phyloP scores from a whole-genome alignment of 768 basidiomycete species.

The Amylocystis lapponica region DNA sequence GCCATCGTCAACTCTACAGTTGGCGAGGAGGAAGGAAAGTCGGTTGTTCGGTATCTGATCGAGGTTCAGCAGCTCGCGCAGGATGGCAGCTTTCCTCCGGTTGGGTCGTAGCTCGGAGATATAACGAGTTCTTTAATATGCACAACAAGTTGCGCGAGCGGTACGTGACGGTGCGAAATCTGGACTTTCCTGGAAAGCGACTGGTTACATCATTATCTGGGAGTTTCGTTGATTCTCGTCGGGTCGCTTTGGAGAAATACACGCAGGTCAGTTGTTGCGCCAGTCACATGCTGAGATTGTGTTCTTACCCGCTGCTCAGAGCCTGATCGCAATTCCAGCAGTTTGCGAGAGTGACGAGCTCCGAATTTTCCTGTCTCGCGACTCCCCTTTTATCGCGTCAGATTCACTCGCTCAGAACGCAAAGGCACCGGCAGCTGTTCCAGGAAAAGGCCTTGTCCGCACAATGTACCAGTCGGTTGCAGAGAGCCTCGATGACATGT shows the following conservation, averaged over 20 bases:
- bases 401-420: constrained; percentile 28
- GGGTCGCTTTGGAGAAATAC: constrained; percentile 80
- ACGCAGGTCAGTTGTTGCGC: constrained; percentile 56
- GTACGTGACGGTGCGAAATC: constrained; percentile 53
- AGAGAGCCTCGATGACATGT: constrained; percentile 95
- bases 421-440: constrained; percentile 34
- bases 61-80: constrained; percentile 85
- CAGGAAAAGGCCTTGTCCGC: constrained; percentile 73
- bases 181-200: constrained; percentile 94
- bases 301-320: constrained; percentile 36
- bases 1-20: constrained; percentile 78
- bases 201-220: constrained; percentile 82
- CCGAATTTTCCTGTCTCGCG: constrained; percentile 79
- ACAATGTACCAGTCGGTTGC: constrained; percentile 89
- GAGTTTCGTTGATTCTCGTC: constrained; percentile 81
- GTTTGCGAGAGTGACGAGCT: constrained; percentile 83
- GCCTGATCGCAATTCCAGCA: constrained; percentile 61
- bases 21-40: constrained; percentile 81
- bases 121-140: constrained; percentile 92
- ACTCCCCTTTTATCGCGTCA: constrained; percentile 74
- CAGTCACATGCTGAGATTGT: background rate
- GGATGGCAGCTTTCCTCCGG: constrained; percentile 77
- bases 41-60: constrained; percentile 87
- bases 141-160: constrained; percentile 81
- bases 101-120: constrained; percentile 91